phyloP scores from a whole-genome alignment of 2,329 filamentous ascomycete species.

The Penicillium paneum region DNA sequence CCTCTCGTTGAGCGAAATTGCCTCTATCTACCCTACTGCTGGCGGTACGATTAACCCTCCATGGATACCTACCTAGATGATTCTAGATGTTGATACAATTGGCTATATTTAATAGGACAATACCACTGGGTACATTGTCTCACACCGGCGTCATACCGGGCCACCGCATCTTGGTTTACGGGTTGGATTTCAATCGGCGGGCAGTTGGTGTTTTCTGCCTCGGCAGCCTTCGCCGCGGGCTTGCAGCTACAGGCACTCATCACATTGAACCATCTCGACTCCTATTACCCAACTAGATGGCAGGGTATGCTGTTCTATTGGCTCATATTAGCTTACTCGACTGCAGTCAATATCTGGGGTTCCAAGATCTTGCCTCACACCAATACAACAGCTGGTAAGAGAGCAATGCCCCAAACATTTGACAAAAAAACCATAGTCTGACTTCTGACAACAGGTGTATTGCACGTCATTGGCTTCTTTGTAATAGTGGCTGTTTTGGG shows the following conservation, averaged over 20 bases:
- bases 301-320: constrained; percentile 49
- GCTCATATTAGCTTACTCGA: constrained; percentile 26
- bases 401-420: neutral
- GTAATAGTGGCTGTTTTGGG: constrained; percentile 14
- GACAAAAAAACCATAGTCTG: neutral
- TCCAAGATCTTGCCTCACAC: constrained; percentile 26
- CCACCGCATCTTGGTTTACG: constrained; percentile 42
- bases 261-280: constrained; percentile 38
- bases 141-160: constrained; percentile 32
- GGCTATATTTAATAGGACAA: constrained; percentile 34
- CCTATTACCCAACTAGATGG: constrained; percentile 40
- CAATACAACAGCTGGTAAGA: constrained; percentile 17
- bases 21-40: constrained; percentile 33
- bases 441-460: constrained; percentile 10
- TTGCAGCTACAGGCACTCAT: constrained; percentile 47
- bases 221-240: constrained; percentile 48
- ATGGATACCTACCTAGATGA: neutral
- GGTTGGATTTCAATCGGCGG: constrained; percentile 50
- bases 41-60: constrained; percentile 13
- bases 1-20: constrained; percentile 42
- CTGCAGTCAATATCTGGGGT: constrained; percentile 45
- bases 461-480: constrained; percentile 18
- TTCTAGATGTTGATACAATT: neutral
- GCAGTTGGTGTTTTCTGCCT: constrained; percentile 47
- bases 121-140: constrained; percentile 49